A percentile compares a stretch with the other conserved stretches of the same genome.
Evolutionary conservation across 371 early-diverging fungal genomes (phyloP).

Genomic region (Mortierella sp.): DNA sequence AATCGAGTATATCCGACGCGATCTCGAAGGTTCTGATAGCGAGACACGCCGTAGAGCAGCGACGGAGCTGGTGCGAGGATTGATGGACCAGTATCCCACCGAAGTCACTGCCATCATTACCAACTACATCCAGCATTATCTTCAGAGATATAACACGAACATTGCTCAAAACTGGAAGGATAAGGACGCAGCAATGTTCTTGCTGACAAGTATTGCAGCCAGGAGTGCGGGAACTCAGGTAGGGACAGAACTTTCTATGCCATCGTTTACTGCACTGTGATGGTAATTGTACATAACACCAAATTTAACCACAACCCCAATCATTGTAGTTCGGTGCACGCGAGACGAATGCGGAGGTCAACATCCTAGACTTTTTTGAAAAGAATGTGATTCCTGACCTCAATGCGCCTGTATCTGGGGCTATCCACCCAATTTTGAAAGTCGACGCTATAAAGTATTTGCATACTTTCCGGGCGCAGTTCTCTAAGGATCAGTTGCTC

Average conservation of each 20-base stretch:
- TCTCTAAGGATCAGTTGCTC: conserved; percentile 80
- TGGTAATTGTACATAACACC: too few species aligned
- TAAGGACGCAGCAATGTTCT: conserved; percentile 94
- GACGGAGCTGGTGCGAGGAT: conserved; percentile 91
- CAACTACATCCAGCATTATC: conserved; percentile 77
- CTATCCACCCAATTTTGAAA: conserved; percentile 87
- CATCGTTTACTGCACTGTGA: not conserved
- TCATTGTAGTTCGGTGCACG: conserved; percentile 81
- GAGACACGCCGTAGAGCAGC: conserved; percentile 95
- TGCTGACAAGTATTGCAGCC: conserved; percentile 89
- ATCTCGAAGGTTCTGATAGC: conserved; percentile 93
- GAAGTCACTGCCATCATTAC: conserved; percentile 87
- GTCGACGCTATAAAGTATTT: conserved; percentile 95
- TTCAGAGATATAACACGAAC: conserved; percentile 80
- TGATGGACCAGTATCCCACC: conserved; percentile 86
- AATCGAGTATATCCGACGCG: conserved; percentile 91
- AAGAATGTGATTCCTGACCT: conserved; percentile 87
- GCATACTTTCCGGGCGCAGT: conserved; percentile 92
- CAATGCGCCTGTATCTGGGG: conserved; percentile 75
- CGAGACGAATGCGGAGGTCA: conserved; percentile 79
- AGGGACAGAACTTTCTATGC: not conserved
- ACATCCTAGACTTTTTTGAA: conserved; percentile 86
- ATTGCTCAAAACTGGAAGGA: conserved; percentile 89
- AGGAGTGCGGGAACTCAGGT: conserved; percentile 70
- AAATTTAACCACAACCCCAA: not conserved